These are phyloP conservation scores for Solanum paucissectum DNA, from an alignment of 257 asterid species.

Conservation along the genomic window DNA sequence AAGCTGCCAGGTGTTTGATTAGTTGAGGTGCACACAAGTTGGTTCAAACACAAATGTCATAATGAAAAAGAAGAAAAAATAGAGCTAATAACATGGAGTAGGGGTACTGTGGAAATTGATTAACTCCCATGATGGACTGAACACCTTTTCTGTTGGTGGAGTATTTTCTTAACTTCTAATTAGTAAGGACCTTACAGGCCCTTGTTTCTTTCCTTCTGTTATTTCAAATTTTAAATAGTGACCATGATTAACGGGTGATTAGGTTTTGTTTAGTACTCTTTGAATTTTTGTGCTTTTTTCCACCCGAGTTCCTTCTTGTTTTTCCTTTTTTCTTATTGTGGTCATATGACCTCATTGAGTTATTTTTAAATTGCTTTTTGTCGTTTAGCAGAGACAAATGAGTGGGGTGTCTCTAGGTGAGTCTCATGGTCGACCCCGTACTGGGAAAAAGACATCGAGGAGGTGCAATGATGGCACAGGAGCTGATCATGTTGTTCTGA, in stretches of 20 bases:
- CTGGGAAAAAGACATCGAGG: slow-evolving; percentile 34
- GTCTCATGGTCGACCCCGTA: slow-evolving; percentile 30
- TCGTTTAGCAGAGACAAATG: slow-evolving; percentile 34
- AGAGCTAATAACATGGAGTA: neutral
- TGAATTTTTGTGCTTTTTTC: neutral
- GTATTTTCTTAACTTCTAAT: neutral
- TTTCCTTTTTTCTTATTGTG: neutral
- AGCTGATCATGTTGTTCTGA: slow-evolving; percentile 34
- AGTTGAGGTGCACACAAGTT: neutral
- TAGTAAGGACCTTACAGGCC: neutral
- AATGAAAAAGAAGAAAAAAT: neutral
- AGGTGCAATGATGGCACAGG: slow-evolving; percentile 31
- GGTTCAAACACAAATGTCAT: neutral
- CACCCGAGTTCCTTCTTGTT: neutral
- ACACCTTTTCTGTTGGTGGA: neutral
- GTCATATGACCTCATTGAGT: neutral
- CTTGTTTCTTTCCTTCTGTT: neutral
- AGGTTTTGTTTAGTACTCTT: neutral
- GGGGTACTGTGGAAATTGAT: neutral
- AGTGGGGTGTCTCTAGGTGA: slow-evolving; percentile 33
- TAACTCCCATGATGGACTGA: neutral
- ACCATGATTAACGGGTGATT: neutral
- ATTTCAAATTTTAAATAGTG: neutral
- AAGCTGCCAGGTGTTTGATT: neutral
- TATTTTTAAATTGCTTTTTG: neutral